These are phyloP conservation scores for Neurospora hispaniola DNA, from an alignment of 495 filamentous ascomycete species.

Conservation along the genomic window DNA sequence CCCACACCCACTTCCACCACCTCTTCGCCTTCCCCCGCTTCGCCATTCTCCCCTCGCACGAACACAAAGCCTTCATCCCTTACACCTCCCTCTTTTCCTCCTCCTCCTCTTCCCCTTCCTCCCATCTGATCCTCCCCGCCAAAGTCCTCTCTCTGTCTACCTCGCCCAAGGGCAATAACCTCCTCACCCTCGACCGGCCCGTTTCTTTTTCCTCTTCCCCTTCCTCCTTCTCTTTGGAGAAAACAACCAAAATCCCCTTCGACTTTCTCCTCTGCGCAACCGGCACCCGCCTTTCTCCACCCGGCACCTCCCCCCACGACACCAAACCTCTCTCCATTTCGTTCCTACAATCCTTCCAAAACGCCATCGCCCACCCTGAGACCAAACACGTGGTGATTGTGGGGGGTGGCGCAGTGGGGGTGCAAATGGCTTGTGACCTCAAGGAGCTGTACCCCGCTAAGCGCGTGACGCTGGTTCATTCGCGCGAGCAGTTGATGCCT, in stretches of 20 bases:
- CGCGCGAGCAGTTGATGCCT: constrained; percentile 39
- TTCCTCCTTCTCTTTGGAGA: background rate
- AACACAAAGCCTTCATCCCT: constrained; percentile 48
- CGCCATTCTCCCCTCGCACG: constrained; percentile 35
- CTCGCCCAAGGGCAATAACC: constrained; percentile 7
- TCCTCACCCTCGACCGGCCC: constrained; percentile 33
- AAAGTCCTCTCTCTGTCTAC: constrained; percentile 29
- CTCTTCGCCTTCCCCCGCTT: constrained; percentile 47
- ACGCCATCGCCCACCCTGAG: constrained; percentile 17
- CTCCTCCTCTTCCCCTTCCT: constrained; percentile 18
- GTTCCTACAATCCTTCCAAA: constrained; percentile 33
- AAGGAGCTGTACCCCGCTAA: constrained; percentile 47
- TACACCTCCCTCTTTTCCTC: constrained; percentile 31
- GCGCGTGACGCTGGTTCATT: constrained; percentile 46
- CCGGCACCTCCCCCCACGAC: constrained; percentile 36
- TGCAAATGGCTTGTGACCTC: constrained; percentile 50
- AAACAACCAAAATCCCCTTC: constrained; percentile 23
- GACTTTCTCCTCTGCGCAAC: constrained; percentile 40
- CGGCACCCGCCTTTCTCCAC: constrained; percentile 32
- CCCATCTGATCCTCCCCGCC: constrained; percentile 32
- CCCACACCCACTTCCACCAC: constrained; percentile 45
- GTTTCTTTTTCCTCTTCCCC: background rate
- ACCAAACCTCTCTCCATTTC: constrained; percentile 25
- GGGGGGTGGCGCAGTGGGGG: constrained; percentile 51
- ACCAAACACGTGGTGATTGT: constrained; percentile 36